phyloP scores from a whole-genome alignment of 2,329 filamentous ascomycete genomes.

The Ceratocystis lukuohia region DNA sequence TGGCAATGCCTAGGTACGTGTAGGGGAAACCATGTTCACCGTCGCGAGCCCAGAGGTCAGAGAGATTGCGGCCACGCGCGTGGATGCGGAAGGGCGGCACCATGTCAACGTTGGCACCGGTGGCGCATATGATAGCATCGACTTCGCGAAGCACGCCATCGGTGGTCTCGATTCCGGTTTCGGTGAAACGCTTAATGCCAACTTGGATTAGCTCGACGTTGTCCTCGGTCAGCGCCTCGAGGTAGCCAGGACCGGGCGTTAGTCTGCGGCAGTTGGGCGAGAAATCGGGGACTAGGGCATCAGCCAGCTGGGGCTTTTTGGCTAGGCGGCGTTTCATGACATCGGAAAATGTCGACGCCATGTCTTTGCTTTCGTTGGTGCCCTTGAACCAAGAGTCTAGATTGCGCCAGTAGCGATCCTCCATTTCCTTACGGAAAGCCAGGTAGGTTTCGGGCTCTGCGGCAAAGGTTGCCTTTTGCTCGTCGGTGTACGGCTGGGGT shows the following conservation, averaged over 20 bases:
- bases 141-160: slow-evolving; percentile 45
- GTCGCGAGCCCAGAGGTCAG: slow-evolving; percentile 39
- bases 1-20: slow-evolving; percentile 51
- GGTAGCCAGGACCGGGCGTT: slow-evolving; percentile 53
- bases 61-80: slow-evolving; percentile 37
- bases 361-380: slow-evolving; percentile 35
- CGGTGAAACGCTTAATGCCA: slow-evolving; percentile 44
- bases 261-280: slow-evolving; percentile 50
- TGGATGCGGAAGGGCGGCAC: slow-evolving; percentile 46
- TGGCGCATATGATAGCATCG: slow-evolving; percentile 55
- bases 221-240: slow-evolving; percentile 47
- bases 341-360: slow-evolving; percentile 35
- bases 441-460: slow-evolving; percentile 48
- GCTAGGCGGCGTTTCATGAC: slow-evolving; percentile 42
- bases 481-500: slow-evolving; percentile 43
- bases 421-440: slow-evolving; percentile 42
- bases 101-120: slow-evolving; percentile 49
- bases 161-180: slow-evolving; percentile 44
- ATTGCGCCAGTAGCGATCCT: slow-evolving; percentile 48
- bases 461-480: slow-evolving; percentile 41
- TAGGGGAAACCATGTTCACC: slow-evolving; percentile 38
- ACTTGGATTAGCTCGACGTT: slow-evolving; percentile 50
- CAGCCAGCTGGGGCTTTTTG: slow-evolving; percentile 41
- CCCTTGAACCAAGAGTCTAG: slow-evolving; percentile 42
- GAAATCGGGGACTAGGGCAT: slow-evolving; percentile 47